Percentiles rank a stretch among this genome's conserved stretches.
Evolutionary conservation across 179 eudicot species (phyloP).

Genomic region (Heliamphora pulchella): DNA sequence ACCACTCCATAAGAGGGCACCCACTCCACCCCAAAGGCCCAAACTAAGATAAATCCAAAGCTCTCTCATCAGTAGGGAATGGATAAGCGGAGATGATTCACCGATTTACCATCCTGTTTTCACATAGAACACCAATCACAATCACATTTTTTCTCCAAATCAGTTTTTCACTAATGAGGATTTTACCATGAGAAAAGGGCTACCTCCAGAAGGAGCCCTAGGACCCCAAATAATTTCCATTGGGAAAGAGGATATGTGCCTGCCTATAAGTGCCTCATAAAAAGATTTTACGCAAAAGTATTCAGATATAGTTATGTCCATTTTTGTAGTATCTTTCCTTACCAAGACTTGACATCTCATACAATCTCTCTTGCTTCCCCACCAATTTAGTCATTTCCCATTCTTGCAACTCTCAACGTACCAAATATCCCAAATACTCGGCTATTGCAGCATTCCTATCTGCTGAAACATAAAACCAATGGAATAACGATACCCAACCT

Average conservation of each 20-base stretch:
- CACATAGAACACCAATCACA: background rate
- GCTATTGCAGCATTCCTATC: background rate
- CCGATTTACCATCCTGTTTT: background rate
- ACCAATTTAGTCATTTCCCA: background rate
- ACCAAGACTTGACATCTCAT: background rate
- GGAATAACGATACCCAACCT: background rate
- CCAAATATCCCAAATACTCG: background rate
- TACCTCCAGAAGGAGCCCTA: too few relatives aligned
- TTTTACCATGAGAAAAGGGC: background rate
- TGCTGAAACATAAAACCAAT: background rate
- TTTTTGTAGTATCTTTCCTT: background rate
- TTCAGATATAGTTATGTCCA: background rate
- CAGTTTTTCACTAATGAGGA: background rate
- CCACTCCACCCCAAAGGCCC: background rate
- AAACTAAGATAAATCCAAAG: background rate
- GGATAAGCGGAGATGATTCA: background rate
- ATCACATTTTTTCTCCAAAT: background rate
- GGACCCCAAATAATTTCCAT: too few relatives aligned
- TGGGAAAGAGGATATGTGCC: background rate
- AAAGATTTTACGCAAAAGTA: background rate
- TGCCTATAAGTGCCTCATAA: background rate
- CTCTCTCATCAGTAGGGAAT: background rate
- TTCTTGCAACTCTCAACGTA: slow-evolving; percentile 2
- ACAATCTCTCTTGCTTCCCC: background rate
- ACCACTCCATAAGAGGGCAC: background rate